Base-by-base conservation (phyloP, 1,284 basidiomycete species). In the Singerocomus inundabilis region DNA sequence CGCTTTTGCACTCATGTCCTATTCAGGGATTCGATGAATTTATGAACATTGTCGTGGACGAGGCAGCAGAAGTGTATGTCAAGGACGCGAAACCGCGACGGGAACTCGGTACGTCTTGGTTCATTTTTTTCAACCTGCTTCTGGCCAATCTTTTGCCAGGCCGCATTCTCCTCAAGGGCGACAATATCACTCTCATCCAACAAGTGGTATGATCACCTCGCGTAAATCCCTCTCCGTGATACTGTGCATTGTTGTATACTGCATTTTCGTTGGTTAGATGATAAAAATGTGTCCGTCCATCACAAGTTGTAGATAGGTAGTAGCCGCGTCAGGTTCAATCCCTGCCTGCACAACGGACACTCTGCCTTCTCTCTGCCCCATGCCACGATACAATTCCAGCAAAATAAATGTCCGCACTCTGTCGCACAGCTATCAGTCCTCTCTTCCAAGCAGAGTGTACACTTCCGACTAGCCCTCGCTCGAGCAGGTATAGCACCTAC, bases 1-100 rank as follows among this genome's bases (percentile, higher is more conserved):
- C 48, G 32, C 11, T 18, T 43, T 37, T 33, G 38, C 43, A 44
- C 55, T 57, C 50, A 57, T 36, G 6, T n/a, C 21, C 52, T 36
- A 30, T 48, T 38, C 56, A 97, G 96, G 97, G 97, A 21, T 99
- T 99, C 65, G 97, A 99, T 70, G 97, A 99, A 72, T 99, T 99
- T 72, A 99, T 99, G 97, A 99, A 99, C 69, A 76, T 99, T 18
- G 93, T 98, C 21, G 76, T 98, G n/a, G 94, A 98, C 63, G 93
- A 98, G 54, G 93, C 96, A 34, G 82, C 85, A 52, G 97, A 99
- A 70, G 90, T 98, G 7, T 96, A 85, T 67, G 84, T 94, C 55
- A 92, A 93, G 67, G 88, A 90, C 45, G 81, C 84, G 51, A 89
- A 93, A 72, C 86, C 93, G 37, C 79, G 88, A 57, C 78, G 85